Percentiles rank a stretch among this genome's conserved stretches.
These are phyloP conservation scores for Sporothrix inflata DNA, from an alignment of 2,329 filamentous ascomycete species.

Conservation along the genomic window DNA sequence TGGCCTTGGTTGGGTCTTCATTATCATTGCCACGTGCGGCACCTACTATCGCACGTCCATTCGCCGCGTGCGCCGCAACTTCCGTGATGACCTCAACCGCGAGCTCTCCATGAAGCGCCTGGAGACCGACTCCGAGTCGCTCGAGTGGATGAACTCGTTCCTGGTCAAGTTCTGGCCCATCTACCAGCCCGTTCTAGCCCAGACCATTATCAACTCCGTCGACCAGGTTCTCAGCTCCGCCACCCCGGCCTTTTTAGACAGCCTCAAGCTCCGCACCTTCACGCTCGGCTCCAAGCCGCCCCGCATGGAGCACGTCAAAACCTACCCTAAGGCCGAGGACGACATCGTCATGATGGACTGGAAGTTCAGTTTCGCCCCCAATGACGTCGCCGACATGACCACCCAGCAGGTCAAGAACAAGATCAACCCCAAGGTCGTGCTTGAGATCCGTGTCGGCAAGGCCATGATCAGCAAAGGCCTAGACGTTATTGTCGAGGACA, in stretches of 20 bases:
- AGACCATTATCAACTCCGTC: constrained; percentile 89
- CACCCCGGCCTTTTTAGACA: constrained; percentile 90
- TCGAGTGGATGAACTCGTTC: constrained; percentile 99
- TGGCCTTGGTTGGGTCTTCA: constrained; percentile 88
- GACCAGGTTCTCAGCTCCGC: constrained; percentile 94
- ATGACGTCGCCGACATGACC: constrained; percentile 90
- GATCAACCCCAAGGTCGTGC: constrained; percentile 93
- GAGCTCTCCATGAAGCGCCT: constrained; percentile 81
- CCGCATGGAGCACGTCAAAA: constrained; percentile 96
- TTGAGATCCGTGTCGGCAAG: constrained; percentile 93
- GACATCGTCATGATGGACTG: constrained; percentile 98
- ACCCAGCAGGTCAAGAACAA: constrained; percentile 88
- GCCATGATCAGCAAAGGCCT: constrained; percentile 96
- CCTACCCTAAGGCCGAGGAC: constrained; percentile 92
- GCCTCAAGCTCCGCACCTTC: constrained; percentile 90
- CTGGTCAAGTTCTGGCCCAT: constrained; percentile 99
- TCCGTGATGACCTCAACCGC: constrained; percentile 88
- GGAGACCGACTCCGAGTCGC: constrained; percentile 86
- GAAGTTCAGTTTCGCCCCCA: constrained; percentile 99
- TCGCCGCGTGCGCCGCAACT: constrained; percentile 90
- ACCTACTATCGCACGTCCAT: constrained; percentile 98
- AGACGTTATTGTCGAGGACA: constrained; percentile 96
- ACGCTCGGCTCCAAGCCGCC: constrained; percentile 94
- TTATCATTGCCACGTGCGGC: constrained; percentile 87
- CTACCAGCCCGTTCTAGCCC: constrained; percentile 89